Evolutionary conservation across 257 asterid genomes (phyloP), one percentile per base, ranked within the genome.

Genomic region (Plantago elongata): DNA sequence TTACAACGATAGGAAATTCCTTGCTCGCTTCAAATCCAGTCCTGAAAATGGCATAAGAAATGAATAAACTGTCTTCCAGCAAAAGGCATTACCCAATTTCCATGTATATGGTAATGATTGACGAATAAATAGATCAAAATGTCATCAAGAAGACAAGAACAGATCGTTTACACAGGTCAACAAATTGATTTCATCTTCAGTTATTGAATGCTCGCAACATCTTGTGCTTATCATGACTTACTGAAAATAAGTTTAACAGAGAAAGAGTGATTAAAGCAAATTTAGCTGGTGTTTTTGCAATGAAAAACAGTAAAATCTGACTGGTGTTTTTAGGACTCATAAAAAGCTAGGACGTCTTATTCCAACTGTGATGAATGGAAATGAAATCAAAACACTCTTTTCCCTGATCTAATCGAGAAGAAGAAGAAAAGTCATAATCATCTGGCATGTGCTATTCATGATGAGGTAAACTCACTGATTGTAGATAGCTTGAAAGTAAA

Each of bases 21-120:
- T 83, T 87, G 72, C 78, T 75, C 77, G 84, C 97, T 74, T 90
- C 97, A 48, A 87, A 90, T 30, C 97, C 97, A 5, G 97, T 90
- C 95, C 95, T 89, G 90, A 72, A 66, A 73, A 78, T 81, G 76
- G 77, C 69, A 73, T 34, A 70, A 76, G 45, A 82, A 65, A 76
- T 84, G 70, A 82, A 78, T 81, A 78, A 72, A 72, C 64, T 71
- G 63, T 73, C 77, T 60, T 72, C 78, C 66, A 61, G 77, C 69
- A 74, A 67, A 42, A 47, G 9, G 58, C 12, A 64, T 11, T 2
- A 16, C 57, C 29, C 12, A 18, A 51, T 18, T 11, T 17, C 57
- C 40, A 34, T 22, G 27, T 22, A 22, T 34, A 34, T 6, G 8
- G 40, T 3, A 34, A 34, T 34, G 40, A 34, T 34, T 34, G 40